Base-by-base conservation (phyloP, 805 yeast genomes). In the Hanseniaspora thailandica region DNA sequence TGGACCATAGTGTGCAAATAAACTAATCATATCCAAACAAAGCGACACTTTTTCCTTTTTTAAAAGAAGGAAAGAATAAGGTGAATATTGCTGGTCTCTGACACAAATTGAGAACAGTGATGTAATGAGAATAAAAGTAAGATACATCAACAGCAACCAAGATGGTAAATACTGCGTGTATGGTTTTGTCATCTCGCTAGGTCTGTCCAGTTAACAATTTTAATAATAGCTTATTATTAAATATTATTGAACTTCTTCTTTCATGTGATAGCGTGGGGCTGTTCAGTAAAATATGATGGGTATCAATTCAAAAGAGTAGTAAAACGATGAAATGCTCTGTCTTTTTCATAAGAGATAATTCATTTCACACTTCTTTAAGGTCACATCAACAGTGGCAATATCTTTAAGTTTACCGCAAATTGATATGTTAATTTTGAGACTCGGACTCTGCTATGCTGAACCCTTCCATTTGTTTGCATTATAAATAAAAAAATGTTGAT, bases 371-470 rank as follows among this genome's bases (percentile, higher is more conserved):
- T 31, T 25, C 33, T 40, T 40, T n/a, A 9, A 38, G 22, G 8
- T 35, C 38, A 15, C 28, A 15, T 38, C 13, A n/a, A n/a, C 4
- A 22, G n/a, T 38, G 41, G 7, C 6, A 22, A 23, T 12, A 22
- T 10, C 17, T 31, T 39, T 28, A 38, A 15, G 33, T 39, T 20
- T 13, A 33, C 20, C n/a, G 22, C 23, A 25, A n/a, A 34, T 43
- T 43, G 35, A 28, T 43, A 28, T 19, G 35, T 43, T 43, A 38
- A 38, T 38, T 30, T 20, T 26, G 41, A 50, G 54, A 50, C 54
- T 41, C n/a, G 54, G 54, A 50, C 54, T 50, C 54, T 50, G 54
- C 54, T 50, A 50, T 50, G 54, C 54, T 50, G 30, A 43, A 43
- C 54, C 48, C 30, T 30, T 50, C 47, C 54, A 43, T 50, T 35